These are phyloP conservation scores for Funneliformis mosseae DNA, from an alignment of 192 early-diverging fungal genomes.

Conservation along the genomic window DNA sequence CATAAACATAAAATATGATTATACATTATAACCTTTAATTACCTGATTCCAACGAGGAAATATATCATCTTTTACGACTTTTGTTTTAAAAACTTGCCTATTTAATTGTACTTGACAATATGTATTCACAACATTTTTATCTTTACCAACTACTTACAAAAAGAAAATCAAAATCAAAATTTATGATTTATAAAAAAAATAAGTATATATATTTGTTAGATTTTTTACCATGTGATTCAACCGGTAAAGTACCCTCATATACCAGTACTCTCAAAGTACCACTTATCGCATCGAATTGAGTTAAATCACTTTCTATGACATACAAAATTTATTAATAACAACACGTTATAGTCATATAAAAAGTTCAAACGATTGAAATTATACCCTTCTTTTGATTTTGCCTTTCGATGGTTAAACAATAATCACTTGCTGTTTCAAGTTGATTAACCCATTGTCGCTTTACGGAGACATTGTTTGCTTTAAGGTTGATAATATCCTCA, in stretches of 20 bases:
- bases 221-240: constrained; percentile 9
- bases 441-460: constrained; percentile 32
- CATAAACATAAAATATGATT: no score
- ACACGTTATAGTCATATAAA: not conserved
- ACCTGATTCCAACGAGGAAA: constrained; percentile 31
- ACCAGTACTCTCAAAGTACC: constrained; percentile 20
- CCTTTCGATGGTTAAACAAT: not conserved
- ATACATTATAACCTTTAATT: not conserved
- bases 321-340: not conserved
- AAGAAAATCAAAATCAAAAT: not conserved
- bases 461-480: constrained; percentile 19
- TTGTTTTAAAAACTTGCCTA: constrained; percentile 32
- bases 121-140: not conserved
- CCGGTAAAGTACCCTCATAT: constrained; percentile 13
- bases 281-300: not conserved
- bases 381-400: constrained; percentile 16
- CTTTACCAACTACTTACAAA: not conserved
- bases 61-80: constrained; percentile 16
- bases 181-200: not conserved
- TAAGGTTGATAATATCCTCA: constrained; percentile 13
- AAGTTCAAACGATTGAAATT: not conserved
- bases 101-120: constrained; percentile 30
- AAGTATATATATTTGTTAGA: not conserved
- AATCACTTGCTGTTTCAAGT: constrained; percentile 28
- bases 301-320: not conserved